Evolutionary conservation across 768 basidiomycete species (phyloP), one percentile per base, ranked within the genome.

Genomic region (Trametes meyenii): DNA sequence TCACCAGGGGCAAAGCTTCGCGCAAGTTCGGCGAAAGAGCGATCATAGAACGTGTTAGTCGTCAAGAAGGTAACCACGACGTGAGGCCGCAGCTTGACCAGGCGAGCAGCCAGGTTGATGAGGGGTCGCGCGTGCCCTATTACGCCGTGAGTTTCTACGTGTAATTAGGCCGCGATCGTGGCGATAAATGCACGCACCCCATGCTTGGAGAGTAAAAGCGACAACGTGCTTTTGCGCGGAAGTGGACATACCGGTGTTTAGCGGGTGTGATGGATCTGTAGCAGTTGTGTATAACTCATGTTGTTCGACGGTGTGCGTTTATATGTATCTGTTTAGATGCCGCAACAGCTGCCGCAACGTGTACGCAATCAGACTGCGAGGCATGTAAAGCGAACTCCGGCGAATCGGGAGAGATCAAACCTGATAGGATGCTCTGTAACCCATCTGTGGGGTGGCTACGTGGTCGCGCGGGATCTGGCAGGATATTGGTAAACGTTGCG

Each of bases 81-180:
- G 6, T 56, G 24, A 5, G 29, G 29, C 29, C 54, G 56, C 23
- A 58, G 36, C 58, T 61, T 61, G 5, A 63, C 58, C 3, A 67
- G 33, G 14, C 60, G 59, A 7, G 61, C 66, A 10, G 49, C 16
- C 8, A 64, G 51, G 46, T 55, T 52, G 39, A 63, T 50, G n/a
- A 67, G 48, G 6, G 66, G 66, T 17, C 66, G 50, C 3, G 55
- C 53, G 23, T 67, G 66, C 6, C 66, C 66, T 67, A 36, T n/a
- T 17, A 38, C 12, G 13, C 12, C 8, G 1, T 55, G 7, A 7
- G 26, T 14, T 8, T 3, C 16, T 16, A 13, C 2, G 33, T n/a
- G 17, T 8, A 14, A 42, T 8, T 11, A 17, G 12, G 19, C 13
- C 16, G 33, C 4, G 14, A 17, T 35, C 16, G 13, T 10, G 16